Evolutionary conservation across 2,329 filamentous ascomycete species (phyloP), one percentile per base, ranked within the genome.

Genomic region (Calonectria ilicicola): DNA sequence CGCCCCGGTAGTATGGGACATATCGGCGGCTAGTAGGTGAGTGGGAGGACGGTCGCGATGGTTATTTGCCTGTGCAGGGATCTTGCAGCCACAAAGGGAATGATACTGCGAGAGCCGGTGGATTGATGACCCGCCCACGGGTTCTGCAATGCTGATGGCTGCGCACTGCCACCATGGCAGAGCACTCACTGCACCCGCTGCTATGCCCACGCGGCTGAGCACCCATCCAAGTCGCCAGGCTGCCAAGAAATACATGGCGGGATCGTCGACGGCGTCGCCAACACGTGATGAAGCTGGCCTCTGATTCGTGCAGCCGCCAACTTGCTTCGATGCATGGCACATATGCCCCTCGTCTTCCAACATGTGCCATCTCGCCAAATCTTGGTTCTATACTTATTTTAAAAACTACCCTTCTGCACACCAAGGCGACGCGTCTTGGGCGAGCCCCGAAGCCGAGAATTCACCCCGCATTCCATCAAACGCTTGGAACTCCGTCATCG

Each of bases 41-140:
- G 42, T 9, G 42, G 64, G 29, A 32, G 29, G 29, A 32, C 5
- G 29, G 29, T 32, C 9, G 29, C 29, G 29, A 9, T 9, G 29
- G 29, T 7, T 38, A 42, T 51, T 46, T 58, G 29, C 21, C 19
- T n/a, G 19, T 27, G 21, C 67, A 58, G 47, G 60, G 58, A 21
- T 21, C 19, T 9, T 7, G 38, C 44, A 58, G 23, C 64, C 29
- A 46, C 51, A 73, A 72, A 21, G 69, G 75, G 77, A 72, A 78
- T 73, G 53, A 76, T 72, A 60, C 35, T 51, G 75, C 74, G 75
- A 80, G 76, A 69, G 21, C 68, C 81, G 81, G 81, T 67, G 70
- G 70, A 81, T 81, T 80, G 75, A 81, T 82, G 78, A 76, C 76
- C 81, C 81, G 81, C 69, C 60, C 73, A 62, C 44, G 60, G 53